A percentile compares a stretch with the other conserved stretches of the same genome.
Conservation (phyloP, 345 rosid genomes). For the Rhizophora apiculata region DNA sequence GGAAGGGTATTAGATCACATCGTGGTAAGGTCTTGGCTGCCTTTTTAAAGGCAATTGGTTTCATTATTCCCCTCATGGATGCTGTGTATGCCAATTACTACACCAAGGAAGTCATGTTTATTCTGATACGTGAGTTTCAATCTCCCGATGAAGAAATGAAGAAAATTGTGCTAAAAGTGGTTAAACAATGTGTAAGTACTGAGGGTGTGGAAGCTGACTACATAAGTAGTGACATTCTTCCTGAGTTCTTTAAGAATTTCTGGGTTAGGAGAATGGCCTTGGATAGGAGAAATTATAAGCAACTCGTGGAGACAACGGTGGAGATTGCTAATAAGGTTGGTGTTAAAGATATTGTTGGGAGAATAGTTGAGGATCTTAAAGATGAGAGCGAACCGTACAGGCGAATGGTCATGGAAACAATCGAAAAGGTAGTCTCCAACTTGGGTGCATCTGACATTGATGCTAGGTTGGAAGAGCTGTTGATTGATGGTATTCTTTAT, state of each 20-base stretch:
- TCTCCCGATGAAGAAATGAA: slow-evolving; percentile 99
- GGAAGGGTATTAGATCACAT: slow-evolving; percentile 99
- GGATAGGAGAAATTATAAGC: slow-evolving; percentile 90
- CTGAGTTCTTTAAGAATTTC: slow-evolving; percentile 83
- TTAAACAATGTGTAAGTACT: slow-evolving; percentile 96
- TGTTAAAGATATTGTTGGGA: slow-evolving; percentile 89
- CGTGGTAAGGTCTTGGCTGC: slow-evolving; percentile 99
- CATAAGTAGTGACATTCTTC: slow-evolving; percentile 85
- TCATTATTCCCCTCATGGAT: slow-evolving; percentile 97
- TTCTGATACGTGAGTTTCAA: slow-evolving; percentile 96
- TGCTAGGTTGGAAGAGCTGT: slow-evolving; percentile 86
- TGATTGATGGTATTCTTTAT: slow-evolving; percentile 95
- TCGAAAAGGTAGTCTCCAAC: slow-evolving; percentile 93
- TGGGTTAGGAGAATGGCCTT: slow-evolving; percentile 99
- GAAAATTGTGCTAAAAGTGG: slow-evolving; percentile 95
- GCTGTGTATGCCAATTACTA: slow-evolving; percentile 92
- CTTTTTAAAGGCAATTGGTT: slow-evolving; percentile 97
- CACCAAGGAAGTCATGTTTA: slow-evolving; percentile 93
- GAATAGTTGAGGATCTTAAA: slow-evolving; percentile 90
- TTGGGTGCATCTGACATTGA: slow-evolving; percentile 95
- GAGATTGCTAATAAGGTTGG: slow-evolving; percentile 97
- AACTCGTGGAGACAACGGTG: slow-evolving; percentile 94
- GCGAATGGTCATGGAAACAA: slow-evolving; percentile 99
- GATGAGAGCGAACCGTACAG: slow-evolving; percentile 93
- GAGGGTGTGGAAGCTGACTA: slow-evolving; percentile 97